Conservation (phyloP, 805 yeast genomes). For the Candida endomychidarum region DNA sequence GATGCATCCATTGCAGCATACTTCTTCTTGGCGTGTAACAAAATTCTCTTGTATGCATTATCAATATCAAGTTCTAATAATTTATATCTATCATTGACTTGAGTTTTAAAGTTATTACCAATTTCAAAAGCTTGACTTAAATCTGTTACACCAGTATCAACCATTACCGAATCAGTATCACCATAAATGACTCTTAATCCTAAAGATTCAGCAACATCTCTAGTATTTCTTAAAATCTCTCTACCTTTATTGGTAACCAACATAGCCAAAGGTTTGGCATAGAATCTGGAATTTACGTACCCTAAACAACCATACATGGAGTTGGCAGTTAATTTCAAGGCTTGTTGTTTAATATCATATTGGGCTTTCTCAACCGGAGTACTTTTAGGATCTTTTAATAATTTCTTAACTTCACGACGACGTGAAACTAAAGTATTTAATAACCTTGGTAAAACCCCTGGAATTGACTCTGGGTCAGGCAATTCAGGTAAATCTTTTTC, state of each 20-base stretch:
- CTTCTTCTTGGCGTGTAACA: conserved; percentile 93
- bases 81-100: conserved; percentile 86
- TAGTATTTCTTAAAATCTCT: conserved; percentile 89
- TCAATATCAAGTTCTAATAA: conserved; percentile 92
- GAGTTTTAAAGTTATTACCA: conserved; percentile 80
- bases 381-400: conserved; percentile 73
- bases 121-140: conserved; percentile 74
- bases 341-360: conserved; percentile 93
- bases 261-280: conserved; percentile 95
- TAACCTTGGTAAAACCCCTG: conserved; percentile 85
- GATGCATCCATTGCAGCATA: conserved; percentile 85
- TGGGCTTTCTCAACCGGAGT: conserved; percentile 69
- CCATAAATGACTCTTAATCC: conserved; percentile 90
- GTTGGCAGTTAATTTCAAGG: conserved; percentile 93
- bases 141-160: conserved; percentile 76
- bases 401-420: conserved; percentile 87
- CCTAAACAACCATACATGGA: conserved; percentile 99
- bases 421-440: conserved; percentile 82
- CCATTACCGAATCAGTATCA: conserved; percentile 99
- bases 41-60: conserved; percentile 80
- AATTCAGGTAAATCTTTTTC: conserved; percentile 66
- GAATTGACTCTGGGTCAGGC: conserved; percentile 57
- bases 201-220: conserved; percentile 85
- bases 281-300: conserved; percentile 84
- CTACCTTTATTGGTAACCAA: conserved; percentile 93